Base-by-base conservation (phyloP, 345 rosid species). In the Camelina neglecta region DNA sequence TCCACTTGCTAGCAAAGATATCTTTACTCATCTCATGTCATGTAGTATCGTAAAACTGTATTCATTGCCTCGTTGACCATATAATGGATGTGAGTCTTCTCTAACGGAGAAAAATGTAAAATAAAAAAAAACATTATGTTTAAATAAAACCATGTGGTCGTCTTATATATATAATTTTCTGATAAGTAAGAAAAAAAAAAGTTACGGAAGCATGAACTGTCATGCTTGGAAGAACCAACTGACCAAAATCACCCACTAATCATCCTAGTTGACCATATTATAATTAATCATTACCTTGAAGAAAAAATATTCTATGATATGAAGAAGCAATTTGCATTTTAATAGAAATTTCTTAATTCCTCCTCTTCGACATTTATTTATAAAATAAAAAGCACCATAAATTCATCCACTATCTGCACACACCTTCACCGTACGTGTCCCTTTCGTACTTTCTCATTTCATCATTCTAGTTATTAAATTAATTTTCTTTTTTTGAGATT, bases 361-460 rank as follows among this genome's bases (percentile, higher is more conserved):
- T 18, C 18, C 38, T 47, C 51, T 33, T 16, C 21, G 39, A 70
- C 35, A 57, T 42, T 29, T 57, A 23, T 55, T 16, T 26, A 45
- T 38, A 9, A 36, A 36, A 36, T 7, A 7, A 1, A 35, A 48
- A 20, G 50, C 18, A 66, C 42, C 49, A 39, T 65, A 33, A 65
- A 18, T 65, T 64, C 18, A 29, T 16, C 48, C 60, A 66, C 67
- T 15, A 59, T 41, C 45, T 65, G 4, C 1, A 0, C 66, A 11
- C 33, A 65, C 29, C 42, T 66, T 45, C 64, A 63, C 77, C 77
- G 75, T 69, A 54, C 70, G 65, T 76, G 80, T 76, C 80, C 2
- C 57, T 76, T 69, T 69, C 75, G 70, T 55, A 62, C 80, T 53
- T 62, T 62, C 58, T 11, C 51, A 42, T n/a, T 48, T 49, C 18